phyloP scores from a whole-genome alignment of 2,329 filamentous ascomycete species.

The Kalaharituber pfeilii region DNA sequence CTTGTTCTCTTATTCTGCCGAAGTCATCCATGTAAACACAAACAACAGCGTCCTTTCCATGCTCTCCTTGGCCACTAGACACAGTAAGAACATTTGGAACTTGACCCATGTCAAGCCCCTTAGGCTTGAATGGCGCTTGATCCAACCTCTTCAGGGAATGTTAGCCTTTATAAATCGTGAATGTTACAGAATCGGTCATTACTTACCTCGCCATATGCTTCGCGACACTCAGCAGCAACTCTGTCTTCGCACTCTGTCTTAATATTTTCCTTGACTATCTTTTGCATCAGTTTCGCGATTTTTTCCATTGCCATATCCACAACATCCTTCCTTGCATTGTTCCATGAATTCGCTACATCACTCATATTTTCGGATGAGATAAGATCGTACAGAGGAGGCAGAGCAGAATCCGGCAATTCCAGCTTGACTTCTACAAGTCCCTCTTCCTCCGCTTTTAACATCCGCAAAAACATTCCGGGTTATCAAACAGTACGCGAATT shows the following conservation, averaged over 20 bases:
- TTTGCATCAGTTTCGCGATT: constrained; percentile 66
- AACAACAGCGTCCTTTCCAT: constrained; percentile 57
- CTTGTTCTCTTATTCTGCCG: constrained; percentile 71
- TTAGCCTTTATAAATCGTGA: constrained; percentile 1
- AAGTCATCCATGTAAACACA: constrained; percentile 93
- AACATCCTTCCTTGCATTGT: constrained; percentile 67
- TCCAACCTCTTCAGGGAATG: constrained; percentile 53
- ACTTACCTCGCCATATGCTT: constrained; percentile 49
- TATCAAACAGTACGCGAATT: constrained; percentile 59
- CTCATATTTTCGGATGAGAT: constrained; percentile 94
- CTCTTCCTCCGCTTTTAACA: constrained; percentile 93
- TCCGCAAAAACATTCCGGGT: constrained; percentile 88
- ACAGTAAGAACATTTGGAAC: constrained; percentile 71
- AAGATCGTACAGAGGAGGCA: constrained; percentile 56
- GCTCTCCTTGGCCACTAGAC: constrained; percentile 67
- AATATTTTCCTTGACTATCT: constrained; percentile 86
- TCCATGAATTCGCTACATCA: constrained; percentile 89
- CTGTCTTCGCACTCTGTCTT: constrained; percentile 88
- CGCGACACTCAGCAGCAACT: constrained; percentile 70
- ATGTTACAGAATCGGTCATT: background rate
- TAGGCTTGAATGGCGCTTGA: constrained; percentile 89
- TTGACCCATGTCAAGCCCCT: constrained; percentile 77
- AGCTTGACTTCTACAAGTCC: constrained; percentile 76
- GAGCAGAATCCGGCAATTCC: constrained; percentile 58
- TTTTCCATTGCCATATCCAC: constrained; percentile 66